phyloP scores from a whole-genome alignment of 176 grass and related monocot species.

The Chrysopogon serrulatus region DNA sequence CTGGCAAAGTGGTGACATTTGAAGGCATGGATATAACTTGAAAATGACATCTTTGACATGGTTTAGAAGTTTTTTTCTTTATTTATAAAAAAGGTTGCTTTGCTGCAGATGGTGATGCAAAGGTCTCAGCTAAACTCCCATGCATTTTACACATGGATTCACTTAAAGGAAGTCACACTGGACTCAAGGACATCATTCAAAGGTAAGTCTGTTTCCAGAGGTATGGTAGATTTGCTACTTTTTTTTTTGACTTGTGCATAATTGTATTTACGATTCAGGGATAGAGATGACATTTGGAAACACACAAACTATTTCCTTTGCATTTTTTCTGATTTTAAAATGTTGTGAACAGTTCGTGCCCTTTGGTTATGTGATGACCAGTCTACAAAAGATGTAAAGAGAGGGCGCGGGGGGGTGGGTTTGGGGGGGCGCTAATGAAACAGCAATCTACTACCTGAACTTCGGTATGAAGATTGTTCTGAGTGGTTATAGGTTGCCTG shows the following conservation, averaged over 20 bases:
- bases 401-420: too few relatives aligned
- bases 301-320: not conserved
- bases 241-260: not conserved
- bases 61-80: slow-evolving; percentile 11
- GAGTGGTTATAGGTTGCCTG: not conserved
- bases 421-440: not conserved
- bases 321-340: not conserved
- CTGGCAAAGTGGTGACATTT: slow-evolving; percentile 58
- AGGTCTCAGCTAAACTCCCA: slow-evolving; percentile 53
- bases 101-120: slow-evolving; percentile 51
- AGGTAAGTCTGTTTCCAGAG: slow-evolving; percentile 47
- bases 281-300: not conserved
- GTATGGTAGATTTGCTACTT: not conserved
- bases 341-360: not conserved
- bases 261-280: not conserved
- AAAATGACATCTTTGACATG: slow-evolving; percentile 8
- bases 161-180: slow-evolving; percentile 92
- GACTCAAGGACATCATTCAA: slow-evolving; percentile 95
- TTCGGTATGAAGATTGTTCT: not conserved
- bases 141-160: slow-evolving; percentile 99
- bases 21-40: slow-evolving; percentile 44
- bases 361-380: not conserved
- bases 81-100: slow-evolving; percentile 16
- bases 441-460: not conserved
- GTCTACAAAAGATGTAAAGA: not conserved